A percentile compares a stretch with the other conserved stretches of the same genome.
Conservation (phyloP, 139 green algal genomes). For the Chlorella sp. region DNA sequence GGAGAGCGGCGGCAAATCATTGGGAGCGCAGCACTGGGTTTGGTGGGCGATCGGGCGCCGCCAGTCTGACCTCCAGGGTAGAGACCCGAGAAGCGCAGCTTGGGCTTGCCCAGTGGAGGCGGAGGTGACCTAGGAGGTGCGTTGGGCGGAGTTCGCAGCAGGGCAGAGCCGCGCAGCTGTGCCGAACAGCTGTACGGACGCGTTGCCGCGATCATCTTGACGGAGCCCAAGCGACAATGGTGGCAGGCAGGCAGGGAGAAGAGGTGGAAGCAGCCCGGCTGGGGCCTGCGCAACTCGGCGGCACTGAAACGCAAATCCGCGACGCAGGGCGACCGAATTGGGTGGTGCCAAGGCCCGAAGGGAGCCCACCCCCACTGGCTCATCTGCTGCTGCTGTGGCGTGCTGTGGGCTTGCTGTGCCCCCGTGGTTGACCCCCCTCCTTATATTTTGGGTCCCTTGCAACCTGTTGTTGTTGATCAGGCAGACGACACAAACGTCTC, state of each 20-base stretch:
- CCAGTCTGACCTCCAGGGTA: not conserved
- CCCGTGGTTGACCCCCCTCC: too few species aligned
- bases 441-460: too few species aligned
- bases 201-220: not conserved
- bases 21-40: not conserved
- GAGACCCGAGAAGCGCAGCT: slow-evolving; percentile 12
- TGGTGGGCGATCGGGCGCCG: too few species aligned
- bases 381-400: too few species aligned
- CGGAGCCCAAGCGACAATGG: not conserved
- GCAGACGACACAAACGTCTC: too few species aligned
- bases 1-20: not conserved
- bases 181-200: not conserved
- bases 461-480: too few species aligned
- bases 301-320: not conserved
- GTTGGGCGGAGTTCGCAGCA: not conserved
- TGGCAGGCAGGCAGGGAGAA: not conserved
- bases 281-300: not conserved
- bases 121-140: not conserved
- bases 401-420: too few species aligned
- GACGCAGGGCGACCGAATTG: too few species aligned
- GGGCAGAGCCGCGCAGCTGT: slow-evolving; percentile 6
- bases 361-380: too few species aligned
- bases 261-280: not conserved
- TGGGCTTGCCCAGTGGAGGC: slow-evolving; percentile 17
- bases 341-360: too few species aligned